These are phyloP conservation scores for Gossypioides kirkii DNA, from an alignment of 345 rosid species.

Conservation along the genomic window DNA sequence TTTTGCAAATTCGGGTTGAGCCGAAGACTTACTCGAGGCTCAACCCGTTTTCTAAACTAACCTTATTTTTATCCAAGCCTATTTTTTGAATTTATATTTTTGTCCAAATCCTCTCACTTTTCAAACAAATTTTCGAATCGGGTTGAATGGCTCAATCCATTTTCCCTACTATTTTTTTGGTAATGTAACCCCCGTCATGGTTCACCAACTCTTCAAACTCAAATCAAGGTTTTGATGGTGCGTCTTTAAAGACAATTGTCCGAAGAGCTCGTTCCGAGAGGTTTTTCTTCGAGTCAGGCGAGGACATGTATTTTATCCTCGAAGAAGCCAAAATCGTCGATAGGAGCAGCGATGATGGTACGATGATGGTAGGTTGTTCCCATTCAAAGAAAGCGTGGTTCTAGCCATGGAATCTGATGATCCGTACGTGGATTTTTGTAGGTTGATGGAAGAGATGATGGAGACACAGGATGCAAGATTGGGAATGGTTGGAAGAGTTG, in stretches of 20 bases:
- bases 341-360: too few species aligned
- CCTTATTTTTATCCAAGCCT: too few species aligned
- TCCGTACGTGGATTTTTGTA: conserved; percentile 67
- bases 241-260: conserved; percentile 42
- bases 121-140: too few species aligned
- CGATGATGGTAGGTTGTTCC: conserved; percentile 16
- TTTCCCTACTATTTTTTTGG: too few species aligned
- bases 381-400: conserved; percentile 52
- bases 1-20: too few species aligned
- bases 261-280: conserved; percentile 49
- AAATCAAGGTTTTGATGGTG: conserved; percentile 9
- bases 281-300: conserved; percentile 56
- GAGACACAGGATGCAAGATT: conserved; percentile 54
- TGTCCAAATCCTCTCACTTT: too few species aligned
- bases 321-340: conserved; percentile 26
- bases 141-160: too few species aligned
- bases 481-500: conserved; percentile 72
- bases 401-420: conserved; percentile 67
- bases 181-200: conserved; percentile 26
- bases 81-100: too few species aligned
- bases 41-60: too few species aligned
- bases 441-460: conserved; percentile 90
- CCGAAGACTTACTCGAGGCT: too few species aligned
- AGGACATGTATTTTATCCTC: conserved; percentile 55
- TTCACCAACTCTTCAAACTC: conserved; percentile 43